Base-by-base conservation (phyloP, 1,139 yeast genomes). In the Yamadazyma jaroonii region DNA sequence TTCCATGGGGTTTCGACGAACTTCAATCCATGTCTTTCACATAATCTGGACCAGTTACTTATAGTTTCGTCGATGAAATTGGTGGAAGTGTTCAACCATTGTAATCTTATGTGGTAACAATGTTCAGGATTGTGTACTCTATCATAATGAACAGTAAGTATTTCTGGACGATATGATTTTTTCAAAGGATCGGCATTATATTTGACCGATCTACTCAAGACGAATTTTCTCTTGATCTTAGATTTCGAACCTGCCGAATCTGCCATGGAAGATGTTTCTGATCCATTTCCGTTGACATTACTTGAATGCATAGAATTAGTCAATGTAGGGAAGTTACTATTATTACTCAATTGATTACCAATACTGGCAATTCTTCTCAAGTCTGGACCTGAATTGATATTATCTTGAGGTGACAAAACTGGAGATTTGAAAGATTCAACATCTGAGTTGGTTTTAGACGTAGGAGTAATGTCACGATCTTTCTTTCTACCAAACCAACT, bases 1-100 rank as follows among this genome's bases (percentile, higher is more conserved):
- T 79, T 81, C 82, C 96, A 86, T 0, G 97, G 97, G 0, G 92
- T 81, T 53, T 92, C 97, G n/a, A 88, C 95, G 37, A 94, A 64
- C 41, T 78, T 79, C 47, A 90, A 68, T 0, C 97, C 98, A 56
- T 87, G 89, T 37, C 94, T 62, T 44, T 87, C 95, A 50, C 96
- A 88, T 31, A 83, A 67, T 41, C 96, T 72, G 0, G 89, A 77
- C 85, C 97, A 84, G 36, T 78, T 77, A 29, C 74, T 81, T 23
- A 94, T 74, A n/a, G 88, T 71, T 50, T 92, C 97, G 49, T 94
- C 98, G 40, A 94, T 82, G 35, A 92, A 73, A 53, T 84, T 85
- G 1, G 95, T 85, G 0, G 97, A 88, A 0, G 96, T 82, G 43
- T 86, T 87, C 27, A 92, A 65, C 98, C 99, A 94, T 58, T 92